Evolutionary conservation across 202 grass and related monocot species (phyloP).

Genomic region (Hordeum pubiflorum): DNA sequence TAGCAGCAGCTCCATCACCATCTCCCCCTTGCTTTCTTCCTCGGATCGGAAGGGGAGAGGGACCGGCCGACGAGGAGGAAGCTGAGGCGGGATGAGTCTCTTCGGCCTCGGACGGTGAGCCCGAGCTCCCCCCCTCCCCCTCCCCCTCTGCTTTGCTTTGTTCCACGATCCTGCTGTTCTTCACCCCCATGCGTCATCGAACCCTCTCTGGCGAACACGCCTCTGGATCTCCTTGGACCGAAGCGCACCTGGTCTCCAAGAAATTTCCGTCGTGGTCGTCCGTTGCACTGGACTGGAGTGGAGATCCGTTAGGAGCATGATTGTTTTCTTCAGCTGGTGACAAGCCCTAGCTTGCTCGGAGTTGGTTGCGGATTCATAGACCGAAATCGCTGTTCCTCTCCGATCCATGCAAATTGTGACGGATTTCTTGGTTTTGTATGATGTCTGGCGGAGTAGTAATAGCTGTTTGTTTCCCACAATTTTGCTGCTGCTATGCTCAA

Average conservation of each 20-base stretch:
- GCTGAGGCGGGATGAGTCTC: conserved; percentile 68
- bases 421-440: not conserved
- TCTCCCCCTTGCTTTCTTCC: not conserved
- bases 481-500: not conserved
- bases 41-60: not conserved
- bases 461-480: not conserved
- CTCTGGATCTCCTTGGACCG: not conserved
- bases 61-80: not conserved
- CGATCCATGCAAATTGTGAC: not conserved
- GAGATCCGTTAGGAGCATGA: not conserved
- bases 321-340: not conserved
- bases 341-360: not conserved
- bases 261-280: not conserved
- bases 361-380: not conserved
- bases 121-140: not conserved
- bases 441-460: not conserved
- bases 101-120: conserved; percentile 90
- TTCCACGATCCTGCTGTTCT: not conserved
- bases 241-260: not conserved
- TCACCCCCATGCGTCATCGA: not conserved
- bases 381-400: not conserved
- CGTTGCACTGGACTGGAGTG: not conserved
- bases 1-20: not conserved
- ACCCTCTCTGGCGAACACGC: not conserved
- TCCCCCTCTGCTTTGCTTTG: not conserved